phyloP scores from a whole-genome alignment of 768 basidiomycete genomes.

The Pleurotus tuber-regium region DNA sequence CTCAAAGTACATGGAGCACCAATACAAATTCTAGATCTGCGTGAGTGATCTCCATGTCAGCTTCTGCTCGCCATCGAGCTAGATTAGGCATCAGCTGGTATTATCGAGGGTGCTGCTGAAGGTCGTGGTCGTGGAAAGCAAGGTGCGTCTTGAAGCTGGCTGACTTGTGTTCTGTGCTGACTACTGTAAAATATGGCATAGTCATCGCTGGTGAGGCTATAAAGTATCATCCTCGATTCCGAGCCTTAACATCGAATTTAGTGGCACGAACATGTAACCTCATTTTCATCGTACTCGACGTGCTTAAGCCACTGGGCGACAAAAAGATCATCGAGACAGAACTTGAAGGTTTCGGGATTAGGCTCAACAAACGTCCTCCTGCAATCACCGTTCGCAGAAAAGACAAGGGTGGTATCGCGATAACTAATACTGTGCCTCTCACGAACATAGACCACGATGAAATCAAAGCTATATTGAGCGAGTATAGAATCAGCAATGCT shows the following conservation, averaged over 20 bases:
- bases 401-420: constrained; percentile 90
- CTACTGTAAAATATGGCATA: no score
- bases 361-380: constrained; percentile 93
- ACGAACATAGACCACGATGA: constrained; percentile 95
- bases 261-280: constrained; percentile 98
- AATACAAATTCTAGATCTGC: constrained; percentile 91
- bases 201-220: constrained; percentile 73
- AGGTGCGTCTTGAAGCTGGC: constrained; percentile 51
- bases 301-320: constrained; percentile 96
- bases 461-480: constrained; percentile 91
- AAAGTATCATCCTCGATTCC: background rate
- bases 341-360: constrained; percentile 97
- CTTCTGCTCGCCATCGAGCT: constrained; percentile 15
- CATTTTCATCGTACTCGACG: constrained; percentile 98
- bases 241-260: constrained; percentile 23
- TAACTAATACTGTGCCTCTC: constrained; percentile 95
- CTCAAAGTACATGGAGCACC: constrained; percentile 94
- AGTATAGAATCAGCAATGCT: constrained; percentile 87
- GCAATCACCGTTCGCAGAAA: constrained; percentile 80
- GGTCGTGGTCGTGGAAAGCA: constrained; percentile 96
- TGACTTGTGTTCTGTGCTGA: no score
- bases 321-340: constrained; percentile 89
- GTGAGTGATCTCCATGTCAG: constrained; percentile 38
- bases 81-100: constrained; percentile 63
- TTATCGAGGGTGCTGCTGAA: constrained; percentile 97